Evolutionary conservation across 2,329 filamentous ascomycete genomes (phyloP).

Genomic region (Coniochaeta ligniaria): DNA sequence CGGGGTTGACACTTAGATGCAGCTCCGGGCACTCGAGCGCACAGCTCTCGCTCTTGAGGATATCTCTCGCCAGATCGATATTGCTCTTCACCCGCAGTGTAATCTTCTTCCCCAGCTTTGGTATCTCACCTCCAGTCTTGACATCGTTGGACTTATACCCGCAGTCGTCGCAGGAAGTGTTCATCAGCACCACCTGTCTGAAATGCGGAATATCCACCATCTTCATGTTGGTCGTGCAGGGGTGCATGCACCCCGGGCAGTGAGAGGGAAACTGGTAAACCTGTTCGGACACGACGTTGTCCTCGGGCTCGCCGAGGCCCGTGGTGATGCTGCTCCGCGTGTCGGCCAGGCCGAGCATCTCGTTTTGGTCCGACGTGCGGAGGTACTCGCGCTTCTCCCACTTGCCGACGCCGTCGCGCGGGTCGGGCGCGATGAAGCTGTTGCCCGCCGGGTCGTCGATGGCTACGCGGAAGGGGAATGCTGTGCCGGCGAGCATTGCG

Average conservation of each 20-base stretch:
- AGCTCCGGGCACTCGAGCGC: constrained; percentile 82
- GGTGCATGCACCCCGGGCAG: constrained; percentile 83
- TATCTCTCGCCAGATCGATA: constrained; percentile 80
- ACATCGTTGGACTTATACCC: constrained; percentile 95
- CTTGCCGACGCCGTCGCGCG: constrained; percentile 73
- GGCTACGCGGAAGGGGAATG: constrained; percentile 81
- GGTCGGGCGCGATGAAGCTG: constrained; percentile 89
- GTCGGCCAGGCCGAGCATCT: constrained; percentile 60
- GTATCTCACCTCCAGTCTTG: constrained; percentile 92
- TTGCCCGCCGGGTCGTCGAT: constrained; percentile 92
- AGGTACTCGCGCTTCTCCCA: constrained; percentile 81
- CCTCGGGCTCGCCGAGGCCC: constrained; percentile 38
- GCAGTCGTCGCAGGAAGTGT: constrained; percentile 83
- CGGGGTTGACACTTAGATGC: constrained; percentile 79
- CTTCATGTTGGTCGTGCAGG: constrained; percentile 93
- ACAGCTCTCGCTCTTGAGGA: constrained; percentile 94
- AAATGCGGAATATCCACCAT: constrained; percentile 98
- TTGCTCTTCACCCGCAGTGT: constrained; percentile 62
- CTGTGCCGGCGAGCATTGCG: constrained; percentile 69
- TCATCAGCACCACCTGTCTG: constrained; percentile 95
- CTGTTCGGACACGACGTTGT: constrained; percentile 86
- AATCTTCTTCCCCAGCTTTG: constrained; percentile 77
- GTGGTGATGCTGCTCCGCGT: constrained; percentile 46
- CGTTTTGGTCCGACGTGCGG: constrained; percentile 81
- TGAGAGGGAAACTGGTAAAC: constrained; percentile 88